phyloP scores from a whole-genome alignment of 2,329 filamentous ascomycete genomes.

The Hypoxylon sp. region DNA sequence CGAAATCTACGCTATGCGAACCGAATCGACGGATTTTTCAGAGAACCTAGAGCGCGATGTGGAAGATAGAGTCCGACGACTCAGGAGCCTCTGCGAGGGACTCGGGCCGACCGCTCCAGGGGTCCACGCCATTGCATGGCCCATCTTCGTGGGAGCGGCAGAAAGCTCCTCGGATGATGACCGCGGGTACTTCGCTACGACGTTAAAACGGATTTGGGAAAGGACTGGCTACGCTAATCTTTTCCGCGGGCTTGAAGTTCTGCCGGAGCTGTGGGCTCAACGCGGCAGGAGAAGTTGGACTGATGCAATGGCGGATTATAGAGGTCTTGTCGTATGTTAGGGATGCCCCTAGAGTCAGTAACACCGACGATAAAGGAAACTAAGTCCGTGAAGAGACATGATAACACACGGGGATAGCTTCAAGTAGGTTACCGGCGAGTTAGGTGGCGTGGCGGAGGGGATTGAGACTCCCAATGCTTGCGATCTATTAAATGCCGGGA shows the following conservation, averaged over 20 bases:
- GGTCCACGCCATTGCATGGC: constrained; percentile 19
- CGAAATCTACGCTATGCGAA: constrained; percentile 14
- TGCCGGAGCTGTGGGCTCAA: constrained; percentile 16
- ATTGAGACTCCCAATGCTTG: background rate
- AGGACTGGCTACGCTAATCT: constrained; percentile 17
- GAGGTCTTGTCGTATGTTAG: constrained; percentile 18
- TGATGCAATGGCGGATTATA: constrained; percentile 13
- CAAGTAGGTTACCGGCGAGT: too few relatives aligned
- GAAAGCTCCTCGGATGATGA: constrained; percentile 16
- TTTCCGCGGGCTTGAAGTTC: constrained; percentile 1
- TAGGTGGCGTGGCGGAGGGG: background rate
- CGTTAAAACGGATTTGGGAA: constrained; percentile 8
- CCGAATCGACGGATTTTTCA: background rate
- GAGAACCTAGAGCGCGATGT: background rate
- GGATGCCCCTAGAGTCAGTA: background rate
- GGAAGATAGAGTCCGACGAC: background rate
- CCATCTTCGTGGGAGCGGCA: constrained; percentile 28
- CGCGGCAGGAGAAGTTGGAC: constrained; percentile 7
- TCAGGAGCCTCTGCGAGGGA: constrained; percentile 9
- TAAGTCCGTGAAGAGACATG: background rate
- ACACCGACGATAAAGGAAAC: too few relatives aligned
- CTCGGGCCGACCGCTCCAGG: constrained; percentile 11
- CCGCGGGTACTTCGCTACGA: constrained; percentile 3
- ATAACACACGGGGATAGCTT: too few relatives aligned
- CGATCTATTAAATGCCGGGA: too few relatives aligned